Evolutionary conservation across 352 stramenopile genomes (phyloP).

Genomic region (Globisporangium paddicum): DNA sequence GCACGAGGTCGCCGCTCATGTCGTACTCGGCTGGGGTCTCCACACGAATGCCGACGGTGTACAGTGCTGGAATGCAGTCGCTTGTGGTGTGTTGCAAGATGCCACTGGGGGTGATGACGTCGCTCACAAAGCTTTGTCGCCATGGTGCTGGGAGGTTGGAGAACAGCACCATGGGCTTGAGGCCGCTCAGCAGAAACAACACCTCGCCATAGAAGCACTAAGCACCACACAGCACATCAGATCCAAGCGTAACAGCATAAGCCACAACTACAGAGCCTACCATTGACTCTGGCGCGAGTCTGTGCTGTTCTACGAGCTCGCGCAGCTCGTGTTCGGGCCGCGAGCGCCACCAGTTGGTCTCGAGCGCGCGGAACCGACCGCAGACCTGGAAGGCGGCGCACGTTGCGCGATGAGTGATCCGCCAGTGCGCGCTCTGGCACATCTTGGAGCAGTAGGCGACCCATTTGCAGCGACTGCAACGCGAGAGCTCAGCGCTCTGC

Average conservation of each 20-base stretch:
- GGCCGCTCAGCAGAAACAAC: constrained; percentile 49
- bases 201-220: constrained; percentile 71
- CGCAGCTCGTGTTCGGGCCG: constrained; percentile 21
- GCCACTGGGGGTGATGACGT: constrained; percentile 36
- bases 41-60: constrained; percentile 22
- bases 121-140: constrained; percentile 31
- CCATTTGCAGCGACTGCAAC: constrained; percentile 55
- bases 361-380: constrained; percentile 22
- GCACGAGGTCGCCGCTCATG: constrained; percentile 37
- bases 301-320: constrained; percentile 17
- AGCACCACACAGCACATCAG: not conserved
- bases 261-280: constrained; percentile 8
- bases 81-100: constrained; percentile 15
- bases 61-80: constrained; percentile 12
- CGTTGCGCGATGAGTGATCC: constrained; percentile 22
- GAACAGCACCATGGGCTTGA: constrained; percentile 64
- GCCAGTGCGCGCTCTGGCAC: constrained; percentile 56
- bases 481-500: constrained; percentile 14
- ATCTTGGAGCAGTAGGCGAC: constrained; percentile 53
- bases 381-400: constrained; percentile 26
- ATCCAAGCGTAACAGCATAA: not conserved
- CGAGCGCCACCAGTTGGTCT: constrained; percentile 28
- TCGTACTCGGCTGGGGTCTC: constrained; percentile 45
- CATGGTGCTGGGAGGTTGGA: constrained; percentile 55
- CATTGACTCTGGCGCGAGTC: constrained; percentile 46